Base-by-base conservation (phyloP, 2,329 filamentous ascomycete species). In the Hirsutella rhossiliensis region DNA sequence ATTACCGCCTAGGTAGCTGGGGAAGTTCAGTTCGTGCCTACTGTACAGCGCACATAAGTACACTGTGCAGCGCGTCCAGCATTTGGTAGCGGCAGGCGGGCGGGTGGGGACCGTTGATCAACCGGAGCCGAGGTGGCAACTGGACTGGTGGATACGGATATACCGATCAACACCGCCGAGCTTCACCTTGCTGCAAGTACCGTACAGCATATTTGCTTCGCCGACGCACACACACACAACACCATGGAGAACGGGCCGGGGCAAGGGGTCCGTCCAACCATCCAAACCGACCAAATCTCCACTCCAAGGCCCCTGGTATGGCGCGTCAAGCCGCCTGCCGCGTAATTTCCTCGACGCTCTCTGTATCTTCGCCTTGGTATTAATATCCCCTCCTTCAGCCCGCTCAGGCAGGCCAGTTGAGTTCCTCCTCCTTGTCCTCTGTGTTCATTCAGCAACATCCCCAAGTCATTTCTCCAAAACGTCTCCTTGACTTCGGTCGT, bases 401-500 rank as follows among this genome's bases (percentile, higher is more conserved):
- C 48, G 47, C 9, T 38, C 8, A 5, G 23, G 11, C 2, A 9
- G 5, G 3, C 23, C 5, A 9, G 5, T 6, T 12, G 38, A 23
- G 3, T 12, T 28, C 12, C 38, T 47, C 6, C 11, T 39, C 42
- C 27, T 41, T 52, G 55, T 51, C 53, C 58, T 56, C 55, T 51
- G 52, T 52, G 50, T 56, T 52, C 48, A 50, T 62, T 50, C 66
- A 72, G 66, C 68, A 61, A 61, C 60, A 62, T n/a, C n/a, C n/a
- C n/a, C 58, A 61, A 68, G 64, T 65, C 64, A 62, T 57, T 50
- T 55, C 52, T 54, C 59, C 34, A 37, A 53, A 59, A 56, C 56
- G 57, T 60, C 53, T 39, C 38, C 5, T 65, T 74, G 70, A 73
- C 69, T 66, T 71, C 69, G 71, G 71, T 75, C 71, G 71, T 75